phyloP scores from a whole-genome alignment of 306 rosid species.

The Rosa persica region DNA sequence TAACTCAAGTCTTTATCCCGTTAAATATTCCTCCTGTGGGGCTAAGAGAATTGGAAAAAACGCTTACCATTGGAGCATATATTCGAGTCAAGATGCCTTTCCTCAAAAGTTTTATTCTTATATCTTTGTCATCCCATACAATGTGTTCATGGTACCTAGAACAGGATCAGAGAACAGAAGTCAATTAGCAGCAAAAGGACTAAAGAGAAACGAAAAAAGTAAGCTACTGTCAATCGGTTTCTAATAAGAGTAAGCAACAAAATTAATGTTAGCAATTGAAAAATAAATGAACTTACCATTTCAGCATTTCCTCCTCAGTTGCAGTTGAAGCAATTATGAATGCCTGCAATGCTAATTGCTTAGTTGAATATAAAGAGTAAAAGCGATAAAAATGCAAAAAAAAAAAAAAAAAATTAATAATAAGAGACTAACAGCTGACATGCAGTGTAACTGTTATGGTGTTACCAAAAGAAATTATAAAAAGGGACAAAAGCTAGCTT shows the following conservation, averaged over 20 bases:
- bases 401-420: no score
- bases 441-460: neutral
- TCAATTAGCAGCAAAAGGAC: constrained; percentile 7
- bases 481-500: neutral
- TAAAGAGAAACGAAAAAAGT: neutral
- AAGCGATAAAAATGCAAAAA: constrained; percentile 14
- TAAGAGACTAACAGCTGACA: constrained; percentile 9
- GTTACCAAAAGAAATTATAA: neutral
- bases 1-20: neutral
- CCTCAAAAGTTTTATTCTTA: constrained; percentile 72
- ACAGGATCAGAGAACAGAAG: constrained; percentile 22
- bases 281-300: constrained; percentile 50
- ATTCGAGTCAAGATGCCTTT: constrained; percentile 92
- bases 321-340: constrained; percentile 96
- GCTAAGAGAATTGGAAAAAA: constrained; percentile 10
- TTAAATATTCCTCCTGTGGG: neutral
- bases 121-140: constrained; percentile 93
- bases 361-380: constrained; percentile 26
- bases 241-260: constrained; percentile 10
- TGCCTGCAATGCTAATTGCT: constrained; percentile 61
- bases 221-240: neutral
- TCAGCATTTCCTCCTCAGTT: constrained; percentile 78
- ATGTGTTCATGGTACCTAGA: constrained; percentile 84
- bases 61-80: constrained; percentile 79
- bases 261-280: neutral